A percentile compares a stretch with the other conserved stretches of the same genome.
These are phyloP conservation scores for Annulohypoxylon stygium DNA, from an alignment of 495 filamentous ascomycete species.

Conservation along the genomic window DNA sequence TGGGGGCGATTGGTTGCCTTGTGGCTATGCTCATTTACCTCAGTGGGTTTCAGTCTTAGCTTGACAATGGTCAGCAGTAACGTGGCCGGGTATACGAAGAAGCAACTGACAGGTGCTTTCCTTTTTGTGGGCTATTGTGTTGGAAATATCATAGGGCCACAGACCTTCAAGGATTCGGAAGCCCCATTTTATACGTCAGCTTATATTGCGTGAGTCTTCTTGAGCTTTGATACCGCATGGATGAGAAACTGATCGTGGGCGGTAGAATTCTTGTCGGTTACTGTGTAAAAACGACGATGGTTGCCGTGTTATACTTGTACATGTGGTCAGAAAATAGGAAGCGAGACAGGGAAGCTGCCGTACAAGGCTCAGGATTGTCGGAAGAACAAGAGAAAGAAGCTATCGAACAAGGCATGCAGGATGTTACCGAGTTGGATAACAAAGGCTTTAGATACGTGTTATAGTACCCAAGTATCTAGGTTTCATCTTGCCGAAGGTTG, in stretches of 20 bases:
- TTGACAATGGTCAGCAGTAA: constrained; percentile 61
- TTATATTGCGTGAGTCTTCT: constrained; percentile 62
- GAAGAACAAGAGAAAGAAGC: constrained; percentile 61
- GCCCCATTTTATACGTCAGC: constrained; percentile 66
- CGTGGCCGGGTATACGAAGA: constrained; percentile 70
- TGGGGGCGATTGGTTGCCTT: constrained; percentile 68
- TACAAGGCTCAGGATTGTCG: constrained; percentile 38
- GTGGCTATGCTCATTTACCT: constrained; percentile 56
- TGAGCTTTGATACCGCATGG: background rate
- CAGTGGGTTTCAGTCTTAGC: constrained; percentile 59
- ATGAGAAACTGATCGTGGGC: constrained; percentile 1
- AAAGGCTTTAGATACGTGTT: constrained; percentile 67
- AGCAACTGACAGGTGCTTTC: constrained; percentile 65
- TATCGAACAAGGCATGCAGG: constrained; percentile 68
- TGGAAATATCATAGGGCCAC: constrained; percentile 69
- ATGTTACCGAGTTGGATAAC: constrained; percentile 69
- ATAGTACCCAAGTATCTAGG: constrained; percentile 30
- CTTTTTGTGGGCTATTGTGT: constrained; percentile 68
- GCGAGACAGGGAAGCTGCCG: constrained; percentile 61
- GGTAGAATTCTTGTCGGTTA: constrained; percentile 66
- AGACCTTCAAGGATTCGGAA: constrained; percentile 66
- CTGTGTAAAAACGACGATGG: constrained; percentile 62
- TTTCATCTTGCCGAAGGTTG: background rate
- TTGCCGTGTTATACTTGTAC: constrained; percentile 63
- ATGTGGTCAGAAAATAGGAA: constrained; percentile 68